Percentiles rank a stretch among this genome's conserved stretches.
Conservation (phyloP, 768 basidiomycete species). For the Lactifluus piperatus region DNA sequence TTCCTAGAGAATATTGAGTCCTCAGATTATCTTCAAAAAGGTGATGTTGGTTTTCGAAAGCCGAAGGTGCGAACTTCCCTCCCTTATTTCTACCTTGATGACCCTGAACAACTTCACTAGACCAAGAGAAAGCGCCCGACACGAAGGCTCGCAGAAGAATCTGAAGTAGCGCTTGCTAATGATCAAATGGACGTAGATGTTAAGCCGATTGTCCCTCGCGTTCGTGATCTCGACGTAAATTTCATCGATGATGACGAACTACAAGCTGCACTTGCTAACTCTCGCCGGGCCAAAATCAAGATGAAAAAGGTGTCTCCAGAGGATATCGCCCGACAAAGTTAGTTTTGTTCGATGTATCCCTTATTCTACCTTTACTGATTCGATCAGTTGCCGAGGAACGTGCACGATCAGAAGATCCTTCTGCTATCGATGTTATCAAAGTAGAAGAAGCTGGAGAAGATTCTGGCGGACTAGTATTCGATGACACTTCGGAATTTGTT, state of each 20-base stretch:
- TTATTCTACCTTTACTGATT: slow-evolving; percentile 9
- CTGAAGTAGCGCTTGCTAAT: slow-evolving; percentile 37
- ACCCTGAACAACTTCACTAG: slow-evolving; percentile 31
- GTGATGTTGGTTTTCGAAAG: slow-evolving; percentile 93
- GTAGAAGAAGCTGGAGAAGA: slow-evolving; percentile 42
- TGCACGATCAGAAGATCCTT: slow-evolving; percentile 40
- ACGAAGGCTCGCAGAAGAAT: slow-evolving; percentile 52
- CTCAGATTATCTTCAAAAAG: slow-evolving; percentile 85
- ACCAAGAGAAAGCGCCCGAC: slow-evolving; percentile 88
- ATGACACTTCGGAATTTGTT: slow-evolving; percentile 96
- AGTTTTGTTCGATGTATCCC: slow-evolving; percentile 22
- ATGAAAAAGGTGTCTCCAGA: slow-evolving; percentile 71
- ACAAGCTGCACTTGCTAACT: slow-evolving; percentile 83
- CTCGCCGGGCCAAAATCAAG: slow-evolving; percentile 76
- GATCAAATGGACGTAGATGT: slow-evolving; percentile 76
- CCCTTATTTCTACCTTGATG: neutral
- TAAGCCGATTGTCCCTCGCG: slow-evolving; percentile 56
- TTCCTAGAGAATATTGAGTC: slow-evolving; percentile 71
- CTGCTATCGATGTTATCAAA: slow-evolving; percentile 34
- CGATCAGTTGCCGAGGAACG: slow-evolving; percentile 56
- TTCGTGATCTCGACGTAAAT: slow-evolving; percentile 72
- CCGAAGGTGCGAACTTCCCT: slow-evolving; percentile 49
- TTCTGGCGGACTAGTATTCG: slow-evolving; percentile 67
- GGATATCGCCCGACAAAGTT: slow-evolving; percentile 71
- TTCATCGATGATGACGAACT: slow-evolving; percentile 98